phyloP scores from a whole-genome alignment of 176 grass and related monocot species.

The Carex kokanica region DNA sequence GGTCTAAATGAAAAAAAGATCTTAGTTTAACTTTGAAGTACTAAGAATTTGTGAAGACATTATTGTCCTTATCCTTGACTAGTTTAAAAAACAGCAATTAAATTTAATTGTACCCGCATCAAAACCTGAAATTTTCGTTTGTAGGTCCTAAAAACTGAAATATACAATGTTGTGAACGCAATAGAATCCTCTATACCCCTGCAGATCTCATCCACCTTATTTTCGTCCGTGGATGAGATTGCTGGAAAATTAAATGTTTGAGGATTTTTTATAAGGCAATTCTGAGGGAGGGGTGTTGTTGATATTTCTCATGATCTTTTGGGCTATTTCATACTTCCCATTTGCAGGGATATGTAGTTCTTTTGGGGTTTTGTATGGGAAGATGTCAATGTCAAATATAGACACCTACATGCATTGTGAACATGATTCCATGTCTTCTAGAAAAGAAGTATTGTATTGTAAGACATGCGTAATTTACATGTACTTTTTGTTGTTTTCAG shows the following conservation, averaged over 20 bases:
- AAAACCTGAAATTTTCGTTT: neutral
- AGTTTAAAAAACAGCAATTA: neutral
- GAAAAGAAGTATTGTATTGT: neutral
- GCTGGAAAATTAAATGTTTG: neutral
- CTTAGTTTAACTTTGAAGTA: neutral
- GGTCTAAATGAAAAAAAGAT: neutral
- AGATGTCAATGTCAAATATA: neutral
- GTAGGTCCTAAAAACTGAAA: neutral
- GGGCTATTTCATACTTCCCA: neutral
- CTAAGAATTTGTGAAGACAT: neutral
- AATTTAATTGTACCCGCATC: neutral
- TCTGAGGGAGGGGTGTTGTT: neutral
- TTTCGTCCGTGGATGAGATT: no score
- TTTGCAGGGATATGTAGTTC: neutral
- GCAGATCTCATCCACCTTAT: neutral
- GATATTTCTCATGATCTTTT: neutral
- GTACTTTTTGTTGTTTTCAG: conserved; percentile 30
- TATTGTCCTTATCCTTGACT: conserved; percentile 5
- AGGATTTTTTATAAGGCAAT: no score
- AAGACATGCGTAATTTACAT: neutral
- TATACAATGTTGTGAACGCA: neutral
- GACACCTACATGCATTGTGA: neutral
- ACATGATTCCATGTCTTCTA: neutral
- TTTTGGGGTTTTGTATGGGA: neutral
- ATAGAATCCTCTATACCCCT: neutral